Percentiles rank a stretch among this genome's conserved stretches.
These are phyloP conservation scores for Pseudogymnoascus sp. DNA, from an alignment of 2,329 filamentous ascomycete genomes.

Conservation along the genomic window DNA sequence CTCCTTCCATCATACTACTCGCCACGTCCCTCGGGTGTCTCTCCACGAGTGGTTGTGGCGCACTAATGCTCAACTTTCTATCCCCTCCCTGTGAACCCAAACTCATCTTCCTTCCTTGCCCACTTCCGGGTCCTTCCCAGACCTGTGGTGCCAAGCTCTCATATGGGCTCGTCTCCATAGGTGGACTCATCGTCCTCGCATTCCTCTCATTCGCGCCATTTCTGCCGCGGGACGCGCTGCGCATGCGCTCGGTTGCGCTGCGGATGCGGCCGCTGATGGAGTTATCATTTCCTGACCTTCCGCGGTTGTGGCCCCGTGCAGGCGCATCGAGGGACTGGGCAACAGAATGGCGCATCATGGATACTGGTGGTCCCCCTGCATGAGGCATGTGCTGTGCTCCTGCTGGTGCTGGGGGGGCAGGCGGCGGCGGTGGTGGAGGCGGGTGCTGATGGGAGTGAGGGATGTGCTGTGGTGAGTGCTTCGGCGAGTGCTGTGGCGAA, in stretches of 20 bases:
- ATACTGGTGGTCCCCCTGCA: background rate
- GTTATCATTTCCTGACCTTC: constrained; percentile 47
- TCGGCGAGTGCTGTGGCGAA: background rate
- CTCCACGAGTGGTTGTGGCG: constrained; percentile 15
- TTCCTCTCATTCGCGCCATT: constrained; percentile 30
- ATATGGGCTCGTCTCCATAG: constrained; percentile 23
- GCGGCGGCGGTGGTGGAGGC: constrained; percentile 39
- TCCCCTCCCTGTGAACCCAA: constrained; percentile 12
- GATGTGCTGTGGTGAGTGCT: constrained; percentile 15
- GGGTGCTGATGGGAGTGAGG: constrained; percentile 32
- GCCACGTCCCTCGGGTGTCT: constrained; percentile 28
- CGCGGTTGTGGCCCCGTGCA: constrained; percentile 42
- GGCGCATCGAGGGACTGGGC: background rate
- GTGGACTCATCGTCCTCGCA: constrained; percentile 20
- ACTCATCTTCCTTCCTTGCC: constrained; percentile 11
- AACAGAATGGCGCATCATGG: constrained; percentile 1
- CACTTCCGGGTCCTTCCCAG: constrained; percentile 16
- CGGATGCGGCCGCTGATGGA: constrained; percentile 47
- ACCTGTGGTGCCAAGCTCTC: constrained; percentile 23
- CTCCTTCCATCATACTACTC: constrained; percentile 27
- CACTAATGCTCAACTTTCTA: background rate
- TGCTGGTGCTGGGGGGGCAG: constrained; percentile 16
- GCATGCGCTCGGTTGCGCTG: constrained; percentile 52
- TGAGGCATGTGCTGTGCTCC: background rate
- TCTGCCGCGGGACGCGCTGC: constrained; percentile 50